Evolutionary conservation across 345 rosid species (phyloP).

Genomic region (Aurinia saxatilis): DNA sequence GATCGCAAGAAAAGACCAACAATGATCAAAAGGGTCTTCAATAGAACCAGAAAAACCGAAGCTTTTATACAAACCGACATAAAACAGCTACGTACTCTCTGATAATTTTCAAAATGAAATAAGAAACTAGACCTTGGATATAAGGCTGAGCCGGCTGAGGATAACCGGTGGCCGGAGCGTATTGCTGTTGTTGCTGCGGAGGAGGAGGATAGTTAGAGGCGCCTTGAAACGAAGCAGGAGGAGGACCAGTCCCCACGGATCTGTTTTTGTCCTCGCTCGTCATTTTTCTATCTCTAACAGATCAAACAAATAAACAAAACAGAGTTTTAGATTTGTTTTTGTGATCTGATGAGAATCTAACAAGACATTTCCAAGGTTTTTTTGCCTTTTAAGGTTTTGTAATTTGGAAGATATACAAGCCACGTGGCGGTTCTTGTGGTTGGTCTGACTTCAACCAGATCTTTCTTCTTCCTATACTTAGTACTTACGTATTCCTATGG

Average conservation of each 20-base stretch:
- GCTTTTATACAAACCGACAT: neutral
- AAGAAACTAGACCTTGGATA: slow-evolving; percentile 6
- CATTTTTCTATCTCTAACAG: slow-evolving; percentile 7
- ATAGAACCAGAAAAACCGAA: neutral
- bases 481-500: neutral
- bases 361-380: neutral
- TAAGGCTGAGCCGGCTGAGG: slow-evolving; percentile 30
- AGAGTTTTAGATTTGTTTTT: neutral
- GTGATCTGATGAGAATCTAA: slow-evolving; percentile 1
- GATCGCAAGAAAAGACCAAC: no score
- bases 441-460: neutral
- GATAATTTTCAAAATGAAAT: neutral
- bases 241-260: slow-evolving; percentile 13
- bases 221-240: slow-evolving; percentile 22
- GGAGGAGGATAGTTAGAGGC: slow-evolving; percentile 26
- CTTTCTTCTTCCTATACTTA: neutral
- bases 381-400: neutral
- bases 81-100: neutral
- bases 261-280: slow-evolving; percentile 21
- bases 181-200: slow-evolving; percentile 2
- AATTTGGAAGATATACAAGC: neutral
- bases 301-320: no score
- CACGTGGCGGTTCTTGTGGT: slow-evolving; percentile 19
- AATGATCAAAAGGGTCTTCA: neutral
- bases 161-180: slow-evolving; percentile 8